phyloP scores from a whole-genome alignment of 805 yeast genomes.

The Teunomyces tritomae region DNA sequence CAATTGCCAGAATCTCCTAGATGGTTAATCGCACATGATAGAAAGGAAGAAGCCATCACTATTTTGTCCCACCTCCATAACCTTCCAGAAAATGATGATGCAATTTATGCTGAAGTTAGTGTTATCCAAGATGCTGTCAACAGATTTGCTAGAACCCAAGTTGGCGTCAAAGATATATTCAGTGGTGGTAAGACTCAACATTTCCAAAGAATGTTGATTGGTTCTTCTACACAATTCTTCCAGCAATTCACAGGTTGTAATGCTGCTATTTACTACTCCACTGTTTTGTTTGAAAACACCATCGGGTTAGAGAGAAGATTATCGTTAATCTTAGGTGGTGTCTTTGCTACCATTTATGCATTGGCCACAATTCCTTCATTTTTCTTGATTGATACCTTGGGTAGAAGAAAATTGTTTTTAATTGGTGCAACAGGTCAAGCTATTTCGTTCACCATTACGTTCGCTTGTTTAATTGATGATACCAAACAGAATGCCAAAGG shows the following conservation, averaged over 20 bases:
- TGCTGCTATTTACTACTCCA: conserved; percentile 33
- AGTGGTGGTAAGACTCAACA: conserved; percentile 24
- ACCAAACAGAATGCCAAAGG: conserved; percentile 22
- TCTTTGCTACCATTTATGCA: conserved; percentile 30
- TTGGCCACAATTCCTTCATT: conserved; percentile 32
- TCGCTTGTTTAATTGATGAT: conserved; percentile 22
- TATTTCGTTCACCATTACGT: conserved; percentile 27
- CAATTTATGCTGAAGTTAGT: conserved; percentile 20
- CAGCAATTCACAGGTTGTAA: conserved; percentile 33
- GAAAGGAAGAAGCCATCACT: conserved; percentile 20
- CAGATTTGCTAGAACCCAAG: conserved; percentile 17
- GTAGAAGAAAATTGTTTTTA: conserved; percentile 34
- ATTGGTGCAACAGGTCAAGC: conserved; percentile 32
- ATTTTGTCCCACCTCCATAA: conserved; percentile 15
- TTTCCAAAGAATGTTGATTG: conserved; percentile 24
- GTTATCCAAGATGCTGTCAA: conserved; percentile 21
- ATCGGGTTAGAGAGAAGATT: conserved; percentile 23
- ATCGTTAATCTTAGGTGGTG: conserved; percentile 28
- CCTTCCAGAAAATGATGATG: conserved; percentile 14
- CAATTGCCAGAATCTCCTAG: conserved; percentile 26
- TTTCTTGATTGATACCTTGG: conserved; percentile 32
- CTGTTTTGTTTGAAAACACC: conserved; percentile 26
- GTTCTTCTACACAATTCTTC: conserved; percentile 24
- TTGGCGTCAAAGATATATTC: conserved; percentile 23
- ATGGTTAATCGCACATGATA: conserved; percentile 23